Evolutionary conservation across 345 rosid species (phyloP).

Genomic region (Laguncularia racemosa): DNA sequence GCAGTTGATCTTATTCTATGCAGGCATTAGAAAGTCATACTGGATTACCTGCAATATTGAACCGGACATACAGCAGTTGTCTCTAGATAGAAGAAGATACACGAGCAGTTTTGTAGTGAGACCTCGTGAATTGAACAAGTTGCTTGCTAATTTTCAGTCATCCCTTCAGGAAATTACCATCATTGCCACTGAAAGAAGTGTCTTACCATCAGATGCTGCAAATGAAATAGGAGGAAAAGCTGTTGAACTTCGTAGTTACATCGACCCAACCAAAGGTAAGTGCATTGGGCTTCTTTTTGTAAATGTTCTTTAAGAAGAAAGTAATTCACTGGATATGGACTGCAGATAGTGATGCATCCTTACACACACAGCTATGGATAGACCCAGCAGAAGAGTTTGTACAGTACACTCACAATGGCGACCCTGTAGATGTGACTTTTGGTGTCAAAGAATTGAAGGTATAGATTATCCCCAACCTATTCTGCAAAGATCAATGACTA

Average conservation of each 20-base stretch:
- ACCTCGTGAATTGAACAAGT: slow-evolving; percentile 77
- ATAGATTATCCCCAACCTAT: slow-evolving; percentile 1
- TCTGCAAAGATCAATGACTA: neutral
- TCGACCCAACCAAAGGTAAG: slow-evolving; percentile 81
- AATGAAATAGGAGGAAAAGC: slow-evolving; percentile 86
- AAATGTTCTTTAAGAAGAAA: slow-evolving; percentile 4
- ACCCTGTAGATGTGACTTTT: slow-evolving; percentile 89
- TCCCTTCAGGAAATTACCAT: slow-evolving; percentile 94
- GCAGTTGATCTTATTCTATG: slow-evolving; percentile 1
- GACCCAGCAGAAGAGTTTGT: slow-evolving; percentile 93
- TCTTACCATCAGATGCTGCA: slow-evolving; percentile 62
- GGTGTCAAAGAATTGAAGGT: slow-evolving; percentile 85
- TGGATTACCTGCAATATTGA: slow-evolving; percentile 91
- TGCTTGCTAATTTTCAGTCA: slow-evolving; percentile 90
- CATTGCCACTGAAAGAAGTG: slow-evolving; percentile 67
- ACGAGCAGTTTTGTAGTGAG: slow-evolving; percentile 67
- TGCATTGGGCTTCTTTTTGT: neutral
- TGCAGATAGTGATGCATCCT: slow-evolving; percentile 68
- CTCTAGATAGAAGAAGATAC: slow-evolving; percentile 74
- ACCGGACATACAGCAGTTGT: slow-evolving; percentile 74
- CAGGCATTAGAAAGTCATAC: slow-evolving; percentile 77
- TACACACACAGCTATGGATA: slow-evolving; percentile 93
- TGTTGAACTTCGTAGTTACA: slow-evolving; percentile 86
- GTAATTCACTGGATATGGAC: slow-evolving; percentile 15
- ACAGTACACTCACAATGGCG: slow-evolving; percentile 69